Percentiles rank a stretch among this genome's conserved stretches.
Evolutionary conservation across 106 monocot species (phyloP).

Genomic region (Triglochin maritima): DNA sequence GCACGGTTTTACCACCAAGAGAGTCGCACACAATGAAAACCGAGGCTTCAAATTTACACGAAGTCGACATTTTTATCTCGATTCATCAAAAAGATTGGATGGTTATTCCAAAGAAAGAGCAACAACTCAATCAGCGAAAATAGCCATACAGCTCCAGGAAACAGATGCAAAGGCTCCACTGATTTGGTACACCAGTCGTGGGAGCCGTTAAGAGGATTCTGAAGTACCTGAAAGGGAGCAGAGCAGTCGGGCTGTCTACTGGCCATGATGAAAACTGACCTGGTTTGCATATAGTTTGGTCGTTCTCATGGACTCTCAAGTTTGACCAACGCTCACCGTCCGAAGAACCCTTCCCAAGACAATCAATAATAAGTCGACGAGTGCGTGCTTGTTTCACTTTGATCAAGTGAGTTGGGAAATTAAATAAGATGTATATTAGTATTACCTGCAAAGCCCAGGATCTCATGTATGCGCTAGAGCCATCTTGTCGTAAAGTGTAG

Average conservation of each 20-base stretch:
- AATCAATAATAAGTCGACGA: neutral
- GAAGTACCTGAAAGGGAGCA: slow-evolving; percentile 91
- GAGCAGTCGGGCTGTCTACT: slow-evolving; percentile 35
- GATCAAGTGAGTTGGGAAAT: neutral
- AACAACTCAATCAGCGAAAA: slow-evolving; percentile 30
- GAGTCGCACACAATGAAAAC: too few relatives aligned
- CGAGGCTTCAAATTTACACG: too few relatives aligned
- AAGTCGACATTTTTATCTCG: too few relatives aligned
- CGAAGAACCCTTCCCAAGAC: slow-evolving; percentile 54
- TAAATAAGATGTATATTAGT: neutral
- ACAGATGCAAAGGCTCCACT: slow-evolving; percentile 83
- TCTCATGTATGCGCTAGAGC: slow-evolving; percentile 54
- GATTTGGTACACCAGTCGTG: slow-evolving; percentile 29
- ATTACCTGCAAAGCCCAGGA: slow-evolving; percentile 83
- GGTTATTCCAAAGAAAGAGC: too few relatives aligned
- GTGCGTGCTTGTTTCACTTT: neutral
- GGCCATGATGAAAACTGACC: slow-evolving; percentile 91
- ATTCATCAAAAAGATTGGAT: too few relatives aligned
- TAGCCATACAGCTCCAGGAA: slow-evolving; percentile 86
- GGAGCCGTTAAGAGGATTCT: slow-evolving; percentile 47
- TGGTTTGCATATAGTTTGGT: slow-evolving; percentile 55
- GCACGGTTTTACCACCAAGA: too few relatives aligned
- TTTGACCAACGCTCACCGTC: slow-evolving; percentile 63
- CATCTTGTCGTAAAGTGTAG: slow-evolving; percentile 93
- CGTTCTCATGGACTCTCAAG: slow-evolving; percentile 64